Percentiles rank a stretch among this genome's conserved stretches.
Evolutionary conservation across 1,284 basidiomycete species (phyloP).

Genomic region (Pseudozyma hubeiensis): DNA sequence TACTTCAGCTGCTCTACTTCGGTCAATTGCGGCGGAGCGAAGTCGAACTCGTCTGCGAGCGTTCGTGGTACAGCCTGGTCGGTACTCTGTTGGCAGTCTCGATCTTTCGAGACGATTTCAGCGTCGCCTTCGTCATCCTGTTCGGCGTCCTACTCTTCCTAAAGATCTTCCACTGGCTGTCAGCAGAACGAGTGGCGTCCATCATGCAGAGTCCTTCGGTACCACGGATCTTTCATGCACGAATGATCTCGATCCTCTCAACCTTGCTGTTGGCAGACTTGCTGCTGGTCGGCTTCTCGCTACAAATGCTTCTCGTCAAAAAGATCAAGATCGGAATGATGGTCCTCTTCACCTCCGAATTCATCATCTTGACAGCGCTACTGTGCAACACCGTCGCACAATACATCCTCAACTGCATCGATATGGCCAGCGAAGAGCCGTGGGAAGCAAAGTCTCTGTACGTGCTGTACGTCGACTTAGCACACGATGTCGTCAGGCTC

Average conservation of each 20-base stretch:
- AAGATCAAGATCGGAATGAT: conserved; percentile 75
- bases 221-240: conserved; percentile 81
- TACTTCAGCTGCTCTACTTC: conserved; percentile 89
- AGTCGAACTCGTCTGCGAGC: conserved; percentile 93
- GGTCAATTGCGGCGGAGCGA: conserved; percentile 87
- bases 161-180: conserved; percentile 98
- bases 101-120: conserved; percentile 81
- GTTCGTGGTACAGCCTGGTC: conserved; percentile 96
- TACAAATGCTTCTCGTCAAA: conserved; percentile 72
- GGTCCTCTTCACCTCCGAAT: conserved; percentile 91
- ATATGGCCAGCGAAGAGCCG: conserved; percentile 69
- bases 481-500: conserved; percentile 88
- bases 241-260: conserved; percentile 79
- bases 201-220: conserved; percentile 96
- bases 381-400: conserved; percentile 82
- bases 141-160: conserved; percentile 92
- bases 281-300: conserved; percentile 79
- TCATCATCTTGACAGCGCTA: conserved; percentile 85
- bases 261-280: conserved; percentile 79
- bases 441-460: conserved; percentile 99
- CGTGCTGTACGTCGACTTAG: conserved; percentile 91
- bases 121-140: conserved; percentile 90
- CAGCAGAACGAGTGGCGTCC: conserved; percentile 93
- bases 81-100: conserved; percentile 95
- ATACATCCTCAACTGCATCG: conserved; percentile 85